Evolutionary conservation across 2,329 filamentous ascomycete species (phyloP), one percentile per base, ranked within the genome.

Genomic region (Bimuria novae-zelandiae): DNA sequence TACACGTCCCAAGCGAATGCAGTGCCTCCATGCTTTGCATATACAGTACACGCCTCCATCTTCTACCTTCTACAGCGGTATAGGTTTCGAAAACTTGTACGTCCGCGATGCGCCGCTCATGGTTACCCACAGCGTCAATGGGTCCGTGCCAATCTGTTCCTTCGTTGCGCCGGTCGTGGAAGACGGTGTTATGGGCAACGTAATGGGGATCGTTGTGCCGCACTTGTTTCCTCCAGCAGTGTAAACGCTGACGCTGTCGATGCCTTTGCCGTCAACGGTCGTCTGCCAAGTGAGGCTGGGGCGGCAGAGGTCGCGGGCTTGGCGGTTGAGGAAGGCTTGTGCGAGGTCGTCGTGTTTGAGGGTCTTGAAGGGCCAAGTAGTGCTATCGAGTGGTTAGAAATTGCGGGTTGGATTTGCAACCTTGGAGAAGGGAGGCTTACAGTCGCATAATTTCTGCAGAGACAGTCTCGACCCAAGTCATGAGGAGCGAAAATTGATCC

Each of bases 321-420:
- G 79, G 51, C 84, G 81, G 50, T 79, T 76, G 36, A 79, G 63
- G 71, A 86, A 86, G 3, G 72, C 63, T 4, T 71, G 66, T 10
- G 78, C 81, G 60, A 81, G 75, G 48, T 85, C 80, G 55, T 84
- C 79, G 51, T 85, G 83, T 55, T 82, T 85, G 54, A 81, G 69
- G 1, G 81, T 81, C 16, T 80, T 74, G 21, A 85, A 66, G 1
- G 82, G 81, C 82, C 82, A 84, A 32, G 66, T 68, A 7, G 67
- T 71, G 3, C 70, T 73, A 43, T 12, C 12, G 2, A 40, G 16
- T 27, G 12, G 40, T 65, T 45, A 64, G 52, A 19, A 42, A 40
- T n/a, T 11, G 17, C 16, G 8, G 10, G 23, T 23, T 25, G 23
- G 16, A 27, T 27, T 10, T 10, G 25, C 5, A 16, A n/a, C 6